Evolutionary conservation across 2,329 filamentous ascomycete genomes (phyloP), one percentile per base, ranked within the genome.

Genomic region (Fusarium piperis): DNA sequence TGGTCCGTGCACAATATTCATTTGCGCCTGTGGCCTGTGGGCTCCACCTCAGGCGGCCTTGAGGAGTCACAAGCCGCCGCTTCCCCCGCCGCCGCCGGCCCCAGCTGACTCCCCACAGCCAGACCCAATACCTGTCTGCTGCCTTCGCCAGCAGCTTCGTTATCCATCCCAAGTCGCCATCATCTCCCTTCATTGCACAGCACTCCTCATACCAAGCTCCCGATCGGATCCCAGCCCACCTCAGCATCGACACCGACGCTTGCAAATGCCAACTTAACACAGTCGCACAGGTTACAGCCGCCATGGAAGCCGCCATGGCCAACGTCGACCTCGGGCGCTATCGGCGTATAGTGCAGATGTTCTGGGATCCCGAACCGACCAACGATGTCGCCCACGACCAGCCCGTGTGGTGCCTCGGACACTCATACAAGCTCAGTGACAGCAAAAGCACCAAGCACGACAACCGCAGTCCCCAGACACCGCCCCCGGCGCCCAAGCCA

Each of bases 281-380:
- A 57, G 41, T 33, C 36, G 55, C 26, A 38, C 51, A 55, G 58
- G 36, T 48, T 39, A 51, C 57, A 55, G 28, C 32, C 59, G 67
- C 33, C 60, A 83, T 82, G 79, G 79, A 82, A 70, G 78, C 77
- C 30, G 76, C 79, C 51, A 78, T 86, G 70, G 83, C 85, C 36
- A 90, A 88, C 64, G 89, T 93, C 62, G 93, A 97, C 77, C 85
- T 97, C 67, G 89, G 93, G 74, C 92, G 93, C 74, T 87, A 87
- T 68, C 93, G 94, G 81, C 92, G 93, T 71, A 90, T 98, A 75
- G 91, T 98, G 67, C 93, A 95, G 82, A 94, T 93, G 83, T 92
- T 98, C 78, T 97, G 94, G 92, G 95, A 98, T 76, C 94, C 94
- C 0, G 91, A 95, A 71, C 95, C 94, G 7, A 90, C 88, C 70